These are phyloP conservation scores for Neofusicoccum sp. DNA, from an alignment of 2,329 filamentous ascomycete genomes.

Conservation along the genomic window DNA sequence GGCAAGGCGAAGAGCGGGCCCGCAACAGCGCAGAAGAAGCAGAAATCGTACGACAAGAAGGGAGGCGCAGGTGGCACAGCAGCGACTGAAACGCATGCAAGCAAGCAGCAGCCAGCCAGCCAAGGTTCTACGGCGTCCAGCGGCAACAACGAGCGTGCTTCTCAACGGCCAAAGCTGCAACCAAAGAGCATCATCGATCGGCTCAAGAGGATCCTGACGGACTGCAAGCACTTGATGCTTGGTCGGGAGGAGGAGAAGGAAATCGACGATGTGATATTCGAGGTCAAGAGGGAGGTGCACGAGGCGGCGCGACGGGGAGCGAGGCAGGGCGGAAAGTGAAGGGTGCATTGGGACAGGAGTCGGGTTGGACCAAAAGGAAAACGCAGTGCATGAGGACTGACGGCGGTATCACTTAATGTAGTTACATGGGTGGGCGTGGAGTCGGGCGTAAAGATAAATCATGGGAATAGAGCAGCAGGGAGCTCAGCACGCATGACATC, in stretches of 20 bases:
- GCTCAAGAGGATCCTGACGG: conserved; percentile 57
- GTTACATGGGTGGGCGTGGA: neutral
- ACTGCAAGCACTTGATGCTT: conserved; percentile 60
- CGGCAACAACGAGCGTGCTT: neutral
- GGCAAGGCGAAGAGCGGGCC: neutral
- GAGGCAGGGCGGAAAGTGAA: neutral
- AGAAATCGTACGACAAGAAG: conserved; percentile 3
- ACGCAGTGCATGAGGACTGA: conserved; percentile 4
- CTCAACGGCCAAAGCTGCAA: conserved; percentile 22
- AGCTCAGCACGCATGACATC: neutral
- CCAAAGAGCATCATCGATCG: conserved; percentile 53
- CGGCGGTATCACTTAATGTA: conserved; percentile 4
- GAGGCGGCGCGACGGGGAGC: conserved; percentile 60
- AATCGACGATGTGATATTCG: conserved; percentile 76
- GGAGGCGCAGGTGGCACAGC: conserved; percentile 5
- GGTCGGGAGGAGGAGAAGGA: conserved; percentile 65
- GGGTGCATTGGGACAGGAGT: conserved; percentile 6
- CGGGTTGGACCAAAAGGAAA: neutral
- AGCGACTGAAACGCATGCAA: conserved; percentile 1
- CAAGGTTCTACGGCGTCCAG: conserved; percentile 6
- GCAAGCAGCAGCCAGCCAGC: neutral
- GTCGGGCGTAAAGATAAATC: neutral
- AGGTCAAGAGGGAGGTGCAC: conserved; percentile 72
- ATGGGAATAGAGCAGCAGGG: neutral
- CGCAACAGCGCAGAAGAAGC: neutral